These are phyloP conservation scores for Mesembryanthemum crystallinum DNA, from an alignment of 148 eudicot species.

Conservation along the genomic window DNA sequence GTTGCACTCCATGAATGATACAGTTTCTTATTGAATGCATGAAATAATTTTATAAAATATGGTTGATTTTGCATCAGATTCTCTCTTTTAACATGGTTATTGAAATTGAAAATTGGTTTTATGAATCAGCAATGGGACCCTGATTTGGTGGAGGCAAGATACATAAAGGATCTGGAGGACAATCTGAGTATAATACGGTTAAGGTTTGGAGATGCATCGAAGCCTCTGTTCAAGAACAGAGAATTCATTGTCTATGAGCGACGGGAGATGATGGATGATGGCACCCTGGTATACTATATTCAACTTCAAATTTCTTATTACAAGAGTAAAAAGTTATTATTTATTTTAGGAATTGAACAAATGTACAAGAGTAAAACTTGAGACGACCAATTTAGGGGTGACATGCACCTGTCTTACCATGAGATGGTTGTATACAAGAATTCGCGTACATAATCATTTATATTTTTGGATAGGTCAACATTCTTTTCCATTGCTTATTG, in stretches of 20 bases:
- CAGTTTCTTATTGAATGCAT: too few relatives aligned
- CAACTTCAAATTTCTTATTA: neutral
- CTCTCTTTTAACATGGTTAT: neutral
- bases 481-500: neutral
- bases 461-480: neutral
- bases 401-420: too few relatives aligned
- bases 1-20: too few relatives aligned
- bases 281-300: constrained; percentile 54
- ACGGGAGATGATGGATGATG: constrained; percentile 88
- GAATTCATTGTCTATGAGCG: constrained; percentile 89
- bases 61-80: neutral
- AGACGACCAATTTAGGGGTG: too few relatives aligned
- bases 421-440: too few relatives aligned
- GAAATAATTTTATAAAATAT: too few relatives aligned
- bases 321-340: neutral
- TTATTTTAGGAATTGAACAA: too few relatives aligned
- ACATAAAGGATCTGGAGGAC: constrained; percentile 75
- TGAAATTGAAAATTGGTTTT: neutral
- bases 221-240: constrained; percentile 76
- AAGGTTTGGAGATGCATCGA: constrained; percentile 67
- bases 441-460: too few relatives aligned
- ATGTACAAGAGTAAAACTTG: too few relatives aligned
- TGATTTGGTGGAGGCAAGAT: constrained; percentile 72
- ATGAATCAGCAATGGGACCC: constrained; percentile 76
- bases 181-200: constrained; percentile 73